Percentiles rank a stretch among this genome's conserved stretches.
phyloP scores from a whole-genome alignment of 1,139 yeast species.

The Candida glucosophila region DNA sequence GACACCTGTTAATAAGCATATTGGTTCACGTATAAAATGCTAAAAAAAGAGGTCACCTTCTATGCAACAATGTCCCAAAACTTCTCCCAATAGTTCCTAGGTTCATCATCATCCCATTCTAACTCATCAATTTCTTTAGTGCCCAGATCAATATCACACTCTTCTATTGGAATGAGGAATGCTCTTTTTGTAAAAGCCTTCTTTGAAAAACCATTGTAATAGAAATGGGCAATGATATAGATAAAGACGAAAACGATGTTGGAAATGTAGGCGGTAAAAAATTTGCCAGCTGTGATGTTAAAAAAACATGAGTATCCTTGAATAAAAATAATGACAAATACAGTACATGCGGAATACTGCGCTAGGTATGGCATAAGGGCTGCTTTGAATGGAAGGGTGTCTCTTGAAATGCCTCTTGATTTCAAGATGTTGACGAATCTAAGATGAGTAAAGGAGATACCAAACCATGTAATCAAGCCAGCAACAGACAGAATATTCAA shows the following conservation, averaged over 20 bases:
- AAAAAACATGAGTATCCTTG: constrained; percentile 67
- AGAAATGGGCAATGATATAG: constrained; percentile 46
- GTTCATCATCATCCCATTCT: constrained; percentile 42
- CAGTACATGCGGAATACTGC: constrained; percentile 45
- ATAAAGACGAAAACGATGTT: constrained; percentile 45
- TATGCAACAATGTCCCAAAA: constrained; percentile 32
- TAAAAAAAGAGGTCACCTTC: not conserved
- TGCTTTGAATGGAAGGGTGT: constrained; percentile 66
- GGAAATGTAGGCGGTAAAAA: constrained; percentile 63
- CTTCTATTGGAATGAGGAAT: constrained; percentile 36
- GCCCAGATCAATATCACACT: constrained; percentile 55
- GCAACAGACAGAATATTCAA: constrained; percentile 74
- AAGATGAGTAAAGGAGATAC: constrained; percentile 56
- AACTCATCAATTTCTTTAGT: constrained; percentile 49
- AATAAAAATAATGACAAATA: constrained; percentile 48
- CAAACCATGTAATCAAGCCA: constrained; percentile 68
- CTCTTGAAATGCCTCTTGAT: constrained; percentile 51
- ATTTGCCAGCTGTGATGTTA: constrained; percentile 42
- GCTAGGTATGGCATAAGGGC: constrained; percentile 55
- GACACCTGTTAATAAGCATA: no score
- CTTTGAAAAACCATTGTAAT: constrained; percentile 31
- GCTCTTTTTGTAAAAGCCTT: constrained; percentile 22
- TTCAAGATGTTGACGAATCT: constrained; percentile 50
- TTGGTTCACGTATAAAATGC: not conserved
- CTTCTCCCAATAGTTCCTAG: constrained; percentile 45